These are phyloP conservation scores for Ceratobasidium papillatum DNA, from an alignment of 1,284 basidiomycete genomes.

Conservation along the genomic window DNA sequence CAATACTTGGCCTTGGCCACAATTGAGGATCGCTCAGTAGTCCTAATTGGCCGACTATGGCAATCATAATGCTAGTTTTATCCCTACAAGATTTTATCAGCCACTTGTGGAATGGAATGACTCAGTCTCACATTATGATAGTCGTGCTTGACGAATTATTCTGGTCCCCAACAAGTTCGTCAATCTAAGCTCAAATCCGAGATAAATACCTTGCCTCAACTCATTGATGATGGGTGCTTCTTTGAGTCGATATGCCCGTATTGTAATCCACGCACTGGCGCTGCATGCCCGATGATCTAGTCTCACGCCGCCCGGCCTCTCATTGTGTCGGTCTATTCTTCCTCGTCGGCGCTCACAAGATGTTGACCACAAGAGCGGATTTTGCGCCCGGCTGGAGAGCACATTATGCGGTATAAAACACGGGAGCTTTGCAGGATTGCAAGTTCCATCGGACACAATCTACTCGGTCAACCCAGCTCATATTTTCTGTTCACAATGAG, in stretches of 20 bases:
- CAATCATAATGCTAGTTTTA: too few species aligned
- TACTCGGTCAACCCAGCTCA: background rate
- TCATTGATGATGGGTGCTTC: background rate
- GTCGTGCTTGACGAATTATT: background rate
- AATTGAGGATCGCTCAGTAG: background rate
- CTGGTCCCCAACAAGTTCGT: background rate
- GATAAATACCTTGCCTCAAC: background rate
- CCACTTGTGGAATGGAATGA: background rate
- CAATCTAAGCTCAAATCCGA: background rate
- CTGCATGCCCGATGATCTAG: background rate
- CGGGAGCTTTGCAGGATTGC: too few species aligned
- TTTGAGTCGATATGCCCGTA: too few species aligned
- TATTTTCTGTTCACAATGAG: background rate
- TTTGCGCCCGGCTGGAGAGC: background rate
- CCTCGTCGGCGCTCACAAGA: too few species aligned
- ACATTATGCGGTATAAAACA: background rate
- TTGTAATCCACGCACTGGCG: background rate
- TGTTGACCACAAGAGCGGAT: background rate
- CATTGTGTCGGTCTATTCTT: background rate
- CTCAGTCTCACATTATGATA: background rate
- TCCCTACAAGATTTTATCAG: too few species aligned
- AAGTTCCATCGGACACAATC: background rate
- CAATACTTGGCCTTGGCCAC: background rate
- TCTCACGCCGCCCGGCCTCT: slow-evolving; percentile 12
- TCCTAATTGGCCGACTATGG: background rate